Base-by-base conservation (phyloP, 495 filamentous ascomycete species). In the Schizothecium vesticola region DNA sequence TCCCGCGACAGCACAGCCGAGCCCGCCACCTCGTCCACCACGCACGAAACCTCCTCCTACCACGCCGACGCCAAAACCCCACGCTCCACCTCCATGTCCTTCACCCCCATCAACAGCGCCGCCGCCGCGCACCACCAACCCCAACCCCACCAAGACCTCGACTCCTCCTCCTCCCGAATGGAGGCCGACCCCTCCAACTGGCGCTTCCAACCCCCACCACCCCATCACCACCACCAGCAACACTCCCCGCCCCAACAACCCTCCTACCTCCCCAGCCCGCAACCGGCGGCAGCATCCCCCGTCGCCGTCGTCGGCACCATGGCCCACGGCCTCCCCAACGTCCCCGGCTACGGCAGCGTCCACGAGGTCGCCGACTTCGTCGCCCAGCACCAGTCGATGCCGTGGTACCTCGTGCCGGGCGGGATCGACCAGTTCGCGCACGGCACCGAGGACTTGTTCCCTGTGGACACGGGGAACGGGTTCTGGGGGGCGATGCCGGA, bases 81-180 rank as follows among this genome's bases (percentile, higher is more conserved):
- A 5, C 72, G 74, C 36, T 72, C 75, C 11, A 72, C 69, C n/a
- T 69, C 79, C 7, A 68, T 71, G 13, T 82, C 83, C 2, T 86
- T 86, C 65, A 83, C 83, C 23, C 84, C 85, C 3, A 80, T 87
- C 71, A 84, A 84, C 36, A 82, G 43, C 7, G 11, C 31, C 11
- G 5, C 26, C 3, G 26, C 75, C 59, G 75, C 76, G 12, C 75
- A 70, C 13, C 71, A 57, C 11, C 58, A 67, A 5, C 73, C 68
- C 11, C 56, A 60, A 12, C 25, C 56, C 33, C 5, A 5, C 25
- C 31, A 33, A 9, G 33, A 62, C 56, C 21, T 9, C 19, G n/a
- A 12, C 28, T 29, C 24, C 57, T 29, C 13, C 60, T 36, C 55
- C 1, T n/a, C 33, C 4, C n/a, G 9, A 3, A 24, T 65, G 7